Base-by-base conservation (phyloP, 805 yeast genomes). In the Wickerhamomyces sydowiorum region DNA sequence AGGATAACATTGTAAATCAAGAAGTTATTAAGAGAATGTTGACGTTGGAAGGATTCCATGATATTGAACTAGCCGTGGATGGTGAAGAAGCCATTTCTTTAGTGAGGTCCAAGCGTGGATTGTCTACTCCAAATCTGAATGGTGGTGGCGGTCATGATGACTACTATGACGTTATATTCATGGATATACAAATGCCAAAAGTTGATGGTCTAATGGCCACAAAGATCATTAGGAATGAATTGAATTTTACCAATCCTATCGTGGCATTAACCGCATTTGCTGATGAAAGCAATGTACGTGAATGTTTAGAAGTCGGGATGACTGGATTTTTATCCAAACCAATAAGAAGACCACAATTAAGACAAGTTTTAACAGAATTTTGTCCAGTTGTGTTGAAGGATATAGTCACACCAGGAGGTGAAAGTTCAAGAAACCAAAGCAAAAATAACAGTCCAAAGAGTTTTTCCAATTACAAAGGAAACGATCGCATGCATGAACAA, bases 131-230 rank as follows among this genome's bases (percentile, higher is more conserved):
- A 23, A 10, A 23, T 23, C 10, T 10, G 7, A 29, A 29, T 29
- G 24, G 43, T 44, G 14, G 48, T 44, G n/a, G n/a, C 23, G 9
- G 29, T 18, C 25, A 61, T 2, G 62, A 62, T 14, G 66, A 66
- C 9, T 54, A 59, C 14, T 88, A 72, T 59, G 91, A 87, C 58
- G 64, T 91, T 41, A 78, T 93, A 2, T 86, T 91, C 57, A 91
- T 91, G 99, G 99, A 91, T 62, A 95, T 91, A 39, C 97, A 91
- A 63, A 91, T 90, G 98, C 98, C 98, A 5, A 82, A 78, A 53
- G 72, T 89, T 50, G 97, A 91, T 59, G 99, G 99, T 3, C 65
- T 90, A 24, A 69, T 79, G 21, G 96, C 97, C 0, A 89, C 98
- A 0, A 77, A 69, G 46, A 70, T 75, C 54, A 83, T 91, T 28